Evolutionary conservation across 805 yeast species (phyloP).

Genomic region (Candida krabiensis): DNA sequence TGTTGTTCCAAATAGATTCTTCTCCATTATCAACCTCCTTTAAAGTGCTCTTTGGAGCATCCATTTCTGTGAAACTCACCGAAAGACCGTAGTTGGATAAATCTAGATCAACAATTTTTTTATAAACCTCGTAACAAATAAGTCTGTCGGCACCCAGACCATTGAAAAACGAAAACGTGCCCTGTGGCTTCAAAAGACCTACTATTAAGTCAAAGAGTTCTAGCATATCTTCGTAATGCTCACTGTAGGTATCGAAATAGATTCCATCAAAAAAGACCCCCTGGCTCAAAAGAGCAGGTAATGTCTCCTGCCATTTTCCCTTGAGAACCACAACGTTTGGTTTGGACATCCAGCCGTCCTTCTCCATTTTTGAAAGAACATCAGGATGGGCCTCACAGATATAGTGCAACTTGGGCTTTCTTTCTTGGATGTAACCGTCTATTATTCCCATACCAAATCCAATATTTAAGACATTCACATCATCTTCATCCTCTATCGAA

Average conservation of each 20-base stretch:
- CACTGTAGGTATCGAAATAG: conserved; percentile 92
- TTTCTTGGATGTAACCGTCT: conserved; percentile 68
- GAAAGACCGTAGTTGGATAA: conserved; percentile 74
- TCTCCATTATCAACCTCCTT: conserved; percentile 34
- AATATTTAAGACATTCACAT: conserved; percentile 65
- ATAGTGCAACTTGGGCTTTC: conserved; percentile 67
- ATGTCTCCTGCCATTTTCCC: conserved; percentile 91
- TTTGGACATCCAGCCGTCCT: conserved; percentile 82
- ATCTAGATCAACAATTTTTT: conserved; percentile 77
- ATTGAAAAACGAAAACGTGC: conserved; percentile 87
- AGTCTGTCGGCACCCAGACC: conserved; percentile 84
- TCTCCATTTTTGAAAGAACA: conserved; percentile 64
- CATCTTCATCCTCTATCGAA: conserved; percentile 36
- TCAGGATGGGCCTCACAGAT: conserved; percentile 96
- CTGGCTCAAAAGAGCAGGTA: conserved; percentile 61
- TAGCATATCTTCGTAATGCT: conserved; percentile 85
- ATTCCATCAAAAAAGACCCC: conserved; percentile 86
- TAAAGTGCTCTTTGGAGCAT: conserved; percentile 44
- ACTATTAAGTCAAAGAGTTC: conserved; percentile 79
- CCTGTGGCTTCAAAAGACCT: conserved; percentile 78
- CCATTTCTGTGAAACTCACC: conserved; percentile 52
- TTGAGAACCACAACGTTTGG: conserved; percentile 69
- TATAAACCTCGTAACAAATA: conserved; percentile 80
- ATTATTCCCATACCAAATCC: conserved; percentile 98
- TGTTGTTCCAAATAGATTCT: conserved; percentile 58